These are phyloP conservation scores for Glarea lozoyensis DNA, from an alignment of 495 filamentous ascomycete genomes.

Conservation along the genomic window DNA sequence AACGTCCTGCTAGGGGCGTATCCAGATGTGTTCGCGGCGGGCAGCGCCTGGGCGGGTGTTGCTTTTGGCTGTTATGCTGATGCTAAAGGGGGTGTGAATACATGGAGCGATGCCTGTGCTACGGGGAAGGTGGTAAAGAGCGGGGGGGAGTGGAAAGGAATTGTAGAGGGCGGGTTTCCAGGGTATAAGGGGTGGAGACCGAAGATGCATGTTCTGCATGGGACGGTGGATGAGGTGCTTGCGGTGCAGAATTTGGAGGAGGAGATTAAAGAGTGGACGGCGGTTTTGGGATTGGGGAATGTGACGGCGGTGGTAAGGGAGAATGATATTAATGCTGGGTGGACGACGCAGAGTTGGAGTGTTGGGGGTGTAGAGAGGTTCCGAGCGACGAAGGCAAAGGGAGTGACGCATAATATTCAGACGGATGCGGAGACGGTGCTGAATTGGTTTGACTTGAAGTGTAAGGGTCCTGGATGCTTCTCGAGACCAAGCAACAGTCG, in stretches of 20 bases:
- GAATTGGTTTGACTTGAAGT: slow-evolving; percentile 37
- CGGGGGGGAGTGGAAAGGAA: slow-evolving; percentile 33
- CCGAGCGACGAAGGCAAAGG: slow-evolving; percentile 37
- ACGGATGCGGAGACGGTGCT: slow-evolving; percentile 39
- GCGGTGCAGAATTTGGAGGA: slow-evolving; percentile 41
- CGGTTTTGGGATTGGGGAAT: slow-evolving; percentile 21
- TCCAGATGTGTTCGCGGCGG: slow-evolving; percentile 33
- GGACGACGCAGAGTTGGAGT: slow-evolving; percentile 36
- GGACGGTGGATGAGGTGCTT: slow-evolving; percentile 37
- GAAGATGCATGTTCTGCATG: slow-evolving; percentile 47
- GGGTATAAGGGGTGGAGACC: slow-evolving; percentile 42
- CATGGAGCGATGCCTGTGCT: slow-evolving; percentile 36
- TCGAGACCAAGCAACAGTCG: too few relatives aligned
- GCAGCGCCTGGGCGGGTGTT: slow-evolving; percentile 49
- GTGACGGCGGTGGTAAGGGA: slow-evolving; percentile 9
- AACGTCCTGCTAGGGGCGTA: slow-evolving; percentile 28
- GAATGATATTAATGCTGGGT: slow-evolving; percentile 16
- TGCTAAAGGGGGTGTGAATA: slow-evolving; percentile 24
- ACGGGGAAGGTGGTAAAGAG: slow-evolving; percentile 30
- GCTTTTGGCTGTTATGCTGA: slow-evolving; percentile 48
- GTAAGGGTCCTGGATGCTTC: slow-evolving; percentile 6
- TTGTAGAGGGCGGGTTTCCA: slow-evolving; percentile 37
- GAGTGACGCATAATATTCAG: slow-evolving; percentile 41
- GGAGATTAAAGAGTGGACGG: slow-evolving; percentile 35
- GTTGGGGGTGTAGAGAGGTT: slow-evolving; percentile 37